Conservation (phyloP, 306 rosid genomes). For the Vigna radiata region DNA sequence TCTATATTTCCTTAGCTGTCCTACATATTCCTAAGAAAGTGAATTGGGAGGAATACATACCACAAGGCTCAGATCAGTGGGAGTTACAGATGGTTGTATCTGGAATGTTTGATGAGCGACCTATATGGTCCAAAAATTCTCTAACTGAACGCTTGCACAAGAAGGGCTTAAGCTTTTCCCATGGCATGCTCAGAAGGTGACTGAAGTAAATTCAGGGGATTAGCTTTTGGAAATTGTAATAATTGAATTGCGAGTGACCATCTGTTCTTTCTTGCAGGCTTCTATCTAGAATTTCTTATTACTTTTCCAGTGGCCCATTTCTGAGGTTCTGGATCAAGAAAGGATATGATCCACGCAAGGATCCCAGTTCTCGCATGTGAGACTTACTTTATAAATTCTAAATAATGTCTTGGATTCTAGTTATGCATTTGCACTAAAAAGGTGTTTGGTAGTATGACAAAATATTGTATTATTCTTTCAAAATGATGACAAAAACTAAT, state of each 20-base stretch:
- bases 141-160: constrained; percentile 66
- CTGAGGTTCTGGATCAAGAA: constrained; percentile 91
- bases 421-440: constrained; percentile 32
- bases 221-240: constrained; percentile 30
- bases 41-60: constrained; percentile 85
- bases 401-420: constrained; percentile 13
- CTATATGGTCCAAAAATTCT: constrained; percentile 84
- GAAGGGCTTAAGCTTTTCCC: constrained; percentile 68
- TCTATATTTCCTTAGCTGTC: constrained; percentile 67
- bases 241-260: constrained; percentile 41
- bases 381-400: constrained; percentile 40
- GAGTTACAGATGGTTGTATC: constrained; percentile 77
- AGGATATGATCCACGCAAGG: constrained; percentile 96
- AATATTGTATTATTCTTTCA: constrained; percentile 7
- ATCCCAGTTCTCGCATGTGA: constrained; percentile 81
- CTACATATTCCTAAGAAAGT: constrained; percentile 91
- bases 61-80: constrained; percentile 83
- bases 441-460: background rate
- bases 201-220: constrained; percentile 20
- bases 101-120: constrained; percentile 82
- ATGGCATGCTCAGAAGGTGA: constrained; percentile 78
- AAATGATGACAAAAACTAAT: background rate
- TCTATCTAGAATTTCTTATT: constrained; percentile 91
- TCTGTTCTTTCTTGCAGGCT: constrained; percentile 65
- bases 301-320: constrained; percentile 95